Evolutionary conservation across 2,329 filamentous ascomycete species (phyloP).

Genomic region (Sporothrix pseudoabietina): DNA sequence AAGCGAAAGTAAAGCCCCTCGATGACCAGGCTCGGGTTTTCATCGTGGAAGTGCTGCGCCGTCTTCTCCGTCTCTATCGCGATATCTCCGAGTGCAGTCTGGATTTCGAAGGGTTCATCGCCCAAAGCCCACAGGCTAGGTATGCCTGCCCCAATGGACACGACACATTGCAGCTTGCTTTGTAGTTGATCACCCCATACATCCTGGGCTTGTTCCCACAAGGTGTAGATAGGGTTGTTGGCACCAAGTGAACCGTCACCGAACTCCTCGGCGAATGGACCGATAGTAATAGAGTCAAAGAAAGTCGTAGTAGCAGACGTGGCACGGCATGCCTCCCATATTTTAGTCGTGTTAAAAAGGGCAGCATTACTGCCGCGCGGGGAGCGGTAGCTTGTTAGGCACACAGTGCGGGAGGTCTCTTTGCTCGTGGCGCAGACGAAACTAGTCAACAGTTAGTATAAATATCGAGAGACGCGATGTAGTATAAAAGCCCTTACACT

Average conservation of each 20-base stretch:
- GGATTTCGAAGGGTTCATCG: constrained; percentile 35
- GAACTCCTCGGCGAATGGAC: constrained; percentile 33
- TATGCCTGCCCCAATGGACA: background rate
- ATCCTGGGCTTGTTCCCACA: constrained; percentile 46
- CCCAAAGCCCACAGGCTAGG: background rate
- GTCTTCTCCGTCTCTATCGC: constrained; percentile 47
- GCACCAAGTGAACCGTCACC: constrained; percentile 46
- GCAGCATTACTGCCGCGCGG: constrained; percentile 26
- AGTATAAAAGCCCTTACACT: constrained; percentile 33
- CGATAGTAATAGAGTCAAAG: constrained; percentile 35
- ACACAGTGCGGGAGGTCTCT: constrained; percentile 29
- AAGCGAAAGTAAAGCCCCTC: constrained; percentile 48
- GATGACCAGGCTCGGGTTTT: constrained; percentile 35
- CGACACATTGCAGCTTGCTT: background rate
- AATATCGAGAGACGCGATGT: background rate
- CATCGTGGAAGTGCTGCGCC: constrained; percentile 43
- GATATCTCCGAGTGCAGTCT: constrained; percentile 39
- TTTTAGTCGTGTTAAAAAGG: constrained; percentile 33
- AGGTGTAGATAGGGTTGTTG: constrained; percentile 49
- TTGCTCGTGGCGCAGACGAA: constrained; percentile 37
- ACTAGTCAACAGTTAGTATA: constrained; percentile 25
- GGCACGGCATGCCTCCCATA: constrained; percentile 36
- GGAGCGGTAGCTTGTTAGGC: constrained; percentile 32
- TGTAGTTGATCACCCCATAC: constrained; percentile 39
- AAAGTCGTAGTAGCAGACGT: constrained; percentile 35